A percentile compares a stretch with the other conserved stretches of the same genome.
phyloP scores from a whole-genome alignment of 129 eudicot genomes.

The Apium graveolens region DNA sequence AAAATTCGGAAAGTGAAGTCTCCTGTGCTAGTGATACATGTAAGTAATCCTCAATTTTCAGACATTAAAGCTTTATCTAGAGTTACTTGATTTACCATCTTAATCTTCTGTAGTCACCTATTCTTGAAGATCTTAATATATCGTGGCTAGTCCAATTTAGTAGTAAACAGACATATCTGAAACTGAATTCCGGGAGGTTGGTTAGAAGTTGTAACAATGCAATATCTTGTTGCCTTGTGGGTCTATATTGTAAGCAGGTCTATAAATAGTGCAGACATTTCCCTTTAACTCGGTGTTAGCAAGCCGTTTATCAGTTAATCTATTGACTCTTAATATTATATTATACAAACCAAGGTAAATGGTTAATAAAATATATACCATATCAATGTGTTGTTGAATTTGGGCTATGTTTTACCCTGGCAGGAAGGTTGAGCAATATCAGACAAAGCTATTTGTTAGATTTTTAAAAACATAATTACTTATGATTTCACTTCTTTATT shows the following conservation, averaged over 20 bases:
- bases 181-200: not conserved
- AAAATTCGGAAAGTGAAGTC: constrained; percentile 87
- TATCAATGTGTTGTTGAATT: not conserved
- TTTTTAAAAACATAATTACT: not conserved
- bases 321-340: too few species aligned
- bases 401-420: not conserved
- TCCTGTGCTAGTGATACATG: constrained; percentile 96
- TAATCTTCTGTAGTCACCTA: not conserved
- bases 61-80: not conserved
- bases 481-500: not conserved
- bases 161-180: not conserved
- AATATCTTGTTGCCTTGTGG: not conserved
- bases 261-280: not conserved
- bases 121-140: not conserved
- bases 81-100: not conserved
- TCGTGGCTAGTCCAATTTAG: not conserved
- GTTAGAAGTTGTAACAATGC: not conserved
- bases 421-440: not conserved
- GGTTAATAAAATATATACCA: not conserved
- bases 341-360: not conserved
- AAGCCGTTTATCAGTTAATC: too few species aligned
- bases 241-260: not conserved
- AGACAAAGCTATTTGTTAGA: not conserved
- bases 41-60: constrained; percentile 33
- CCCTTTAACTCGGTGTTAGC: not conserved